Evolutionary conservation across 345 rosid species (phyloP).

Genomic region (Citrus maxima): DNA sequence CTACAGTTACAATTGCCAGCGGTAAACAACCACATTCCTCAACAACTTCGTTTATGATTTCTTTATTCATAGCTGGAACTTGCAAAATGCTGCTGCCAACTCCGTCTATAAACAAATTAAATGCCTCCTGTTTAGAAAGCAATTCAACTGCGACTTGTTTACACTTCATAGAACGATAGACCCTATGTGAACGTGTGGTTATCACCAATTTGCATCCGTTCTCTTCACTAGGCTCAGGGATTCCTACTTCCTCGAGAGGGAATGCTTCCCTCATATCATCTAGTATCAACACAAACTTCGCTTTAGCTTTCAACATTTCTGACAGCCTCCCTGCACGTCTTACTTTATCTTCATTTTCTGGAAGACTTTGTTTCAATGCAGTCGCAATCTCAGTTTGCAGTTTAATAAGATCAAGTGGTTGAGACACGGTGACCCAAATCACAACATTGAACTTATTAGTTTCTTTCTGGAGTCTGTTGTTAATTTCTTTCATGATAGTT

Average conservation of each 20-base stretch:
- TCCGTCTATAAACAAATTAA: too few species aligned
- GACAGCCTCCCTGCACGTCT: neutral
- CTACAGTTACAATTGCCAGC: too few species aligned
- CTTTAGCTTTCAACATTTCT: neutral
- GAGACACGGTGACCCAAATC: neutral
- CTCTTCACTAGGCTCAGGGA: neutral
- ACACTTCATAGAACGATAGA: neutral
- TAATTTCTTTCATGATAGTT: too few species aligned
- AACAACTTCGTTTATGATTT: neutral
- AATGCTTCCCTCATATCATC: neutral
- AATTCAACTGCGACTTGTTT: neutral
- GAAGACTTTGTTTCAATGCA: too few species aligned
- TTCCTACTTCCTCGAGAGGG: neutral
- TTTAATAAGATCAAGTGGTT: neutral
- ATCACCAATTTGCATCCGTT: slow-evolving; percentile 5
- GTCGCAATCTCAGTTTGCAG: slow-evolving; percentile 10
- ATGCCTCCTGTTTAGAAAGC: neutral
- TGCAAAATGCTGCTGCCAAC: neutral
- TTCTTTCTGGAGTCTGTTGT: too few species aligned
- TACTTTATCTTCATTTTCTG: neutral
- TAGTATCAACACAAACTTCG: neutral
- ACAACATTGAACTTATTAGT: too few species aligned
- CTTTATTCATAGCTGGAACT: neutral
- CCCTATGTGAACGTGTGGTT: neutral
- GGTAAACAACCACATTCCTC: too few species aligned